phyloP scores from a whole-genome alignment of 495 filamentous ascomycete genomes.

The Penicillium maclennaniae region DNA sequence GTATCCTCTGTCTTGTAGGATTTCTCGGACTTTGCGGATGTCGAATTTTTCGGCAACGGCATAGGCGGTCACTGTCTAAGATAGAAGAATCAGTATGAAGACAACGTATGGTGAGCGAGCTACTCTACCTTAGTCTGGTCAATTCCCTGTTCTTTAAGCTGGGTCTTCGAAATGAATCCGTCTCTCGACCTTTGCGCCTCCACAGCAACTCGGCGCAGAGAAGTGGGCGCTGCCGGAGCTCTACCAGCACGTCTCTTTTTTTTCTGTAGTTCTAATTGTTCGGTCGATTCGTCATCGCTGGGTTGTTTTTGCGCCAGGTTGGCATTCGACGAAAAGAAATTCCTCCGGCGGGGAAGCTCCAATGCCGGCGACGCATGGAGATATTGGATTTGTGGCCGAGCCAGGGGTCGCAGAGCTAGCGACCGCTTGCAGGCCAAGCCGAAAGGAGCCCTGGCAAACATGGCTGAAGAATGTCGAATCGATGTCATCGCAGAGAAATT shows the following conservation, averaged over 20 bases:
- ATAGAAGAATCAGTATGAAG: conserved; percentile 24
- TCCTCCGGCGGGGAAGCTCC: conserved; percentile 35
- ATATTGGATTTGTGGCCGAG: conserved; percentile 29
- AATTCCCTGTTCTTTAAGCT: conserved; percentile 40
- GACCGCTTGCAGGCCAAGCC: conserved; percentile 30
- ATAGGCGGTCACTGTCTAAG: conserved; percentile 69
- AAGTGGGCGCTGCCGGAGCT: conserved; percentile 50
- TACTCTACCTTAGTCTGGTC: conserved; percentile 39
- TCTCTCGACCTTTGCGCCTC: conserved; percentile 58
- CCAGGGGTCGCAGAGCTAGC: conserved; percentile 17
- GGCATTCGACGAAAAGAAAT: conserved; percentile 51
- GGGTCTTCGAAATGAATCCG: conserved; percentile 36
- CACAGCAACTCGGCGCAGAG: conserved; percentile 54
- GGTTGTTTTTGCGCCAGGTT: conserved; percentile 35
- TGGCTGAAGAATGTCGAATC: conserved; percentile 10
- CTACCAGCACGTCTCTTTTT: conserved; percentile 44
- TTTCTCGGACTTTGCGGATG: conserved; percentile 65
- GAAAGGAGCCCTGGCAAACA: conserved; percentile 39
- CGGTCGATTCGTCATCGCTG: conserved; percentile 18
- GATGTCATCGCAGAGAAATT: conserved; percentile 17
- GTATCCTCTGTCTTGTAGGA: conserved; percentile 68
- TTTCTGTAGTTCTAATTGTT: conserved; percentile 25
- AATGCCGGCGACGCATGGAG: conserved; percentile 39
- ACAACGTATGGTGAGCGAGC: neutral
- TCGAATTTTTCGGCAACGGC: conserved; percentile 85